Evolutionary conservation across 495 filamentous ascomycete genomes (phyloP).

Genomic region (Penicillium chermesinum): DNA sequence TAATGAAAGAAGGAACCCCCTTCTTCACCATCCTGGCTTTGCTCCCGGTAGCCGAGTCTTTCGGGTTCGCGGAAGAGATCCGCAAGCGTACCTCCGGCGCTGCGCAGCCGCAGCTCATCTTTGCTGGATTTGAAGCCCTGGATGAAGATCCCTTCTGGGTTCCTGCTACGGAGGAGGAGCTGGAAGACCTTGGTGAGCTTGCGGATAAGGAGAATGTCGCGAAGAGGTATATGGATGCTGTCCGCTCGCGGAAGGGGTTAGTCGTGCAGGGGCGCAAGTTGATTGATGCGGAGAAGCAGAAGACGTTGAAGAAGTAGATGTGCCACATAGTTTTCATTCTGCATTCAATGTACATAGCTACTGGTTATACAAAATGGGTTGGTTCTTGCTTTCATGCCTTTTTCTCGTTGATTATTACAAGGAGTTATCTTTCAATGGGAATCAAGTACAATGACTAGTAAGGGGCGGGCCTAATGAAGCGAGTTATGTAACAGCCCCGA

Average conservation of each 20-base stretch:
- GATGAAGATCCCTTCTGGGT: slow-evolving; percentile 97
- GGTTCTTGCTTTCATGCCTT: slow-evolving; percentile 6
- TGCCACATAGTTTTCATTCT: slow-evolving; percentile 1
- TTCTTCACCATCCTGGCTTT: slow-evolving; percentile 89
- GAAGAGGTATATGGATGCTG: slow-evolving; percentile 89
- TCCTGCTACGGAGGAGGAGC: slow-evolving; percentile 90
- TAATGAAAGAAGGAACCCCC: slow-evolving; percentile 89
- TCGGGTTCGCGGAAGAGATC: slow-evolving; percentile 95
- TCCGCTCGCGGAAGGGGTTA: slow-evolving; percentile 79
- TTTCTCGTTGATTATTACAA: slow-evolving; percentile 14
- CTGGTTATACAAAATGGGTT: background rate
- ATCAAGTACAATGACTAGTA: too few relatives aligned
- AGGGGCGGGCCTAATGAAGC: background rate
- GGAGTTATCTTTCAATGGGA: too few relatives aligned
- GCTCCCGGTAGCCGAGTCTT: slow-evolving; percentile 87
- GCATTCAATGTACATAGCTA: slow-evolving; percentile 1
- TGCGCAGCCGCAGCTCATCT: slow-evolving; percentile 88
- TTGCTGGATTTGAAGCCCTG: slow-evolving; percentile 83
- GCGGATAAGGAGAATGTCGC: slow-evolving; percentile 94
- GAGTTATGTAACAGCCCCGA: slow-evolving; percentile 23
- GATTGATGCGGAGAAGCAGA: slow-evolving; percentile 97
- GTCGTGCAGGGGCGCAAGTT: slow-evolving; percentile 73
- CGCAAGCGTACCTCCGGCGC: slow-evolving; percentile 87
- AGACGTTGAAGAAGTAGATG: slow-evolving; percentile 85
- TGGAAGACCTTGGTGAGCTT: slow-evolving; percentile 92